Percentiles rank a stretch among this genome's conserved stretches.
Evolutionary conservation across 768 basidiomycete species (phyloP).

Genomic region (Tricholoma bakamatsutake): DNA sequence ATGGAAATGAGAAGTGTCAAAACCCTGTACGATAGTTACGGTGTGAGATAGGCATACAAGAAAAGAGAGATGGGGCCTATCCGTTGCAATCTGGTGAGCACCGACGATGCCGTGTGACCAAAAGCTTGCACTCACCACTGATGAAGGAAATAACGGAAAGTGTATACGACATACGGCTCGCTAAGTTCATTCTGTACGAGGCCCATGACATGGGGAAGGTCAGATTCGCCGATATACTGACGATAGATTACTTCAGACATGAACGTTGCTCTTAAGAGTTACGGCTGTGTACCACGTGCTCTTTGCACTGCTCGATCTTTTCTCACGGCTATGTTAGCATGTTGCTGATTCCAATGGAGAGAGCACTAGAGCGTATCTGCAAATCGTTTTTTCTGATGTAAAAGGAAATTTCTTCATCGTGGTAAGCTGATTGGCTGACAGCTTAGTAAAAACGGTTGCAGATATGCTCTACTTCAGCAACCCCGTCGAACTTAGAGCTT

Average conservation of each 20-base stretch:
- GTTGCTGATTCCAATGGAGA: too few relatives aligned
- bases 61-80: slow-evolving; percentile 89
- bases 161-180: slow-evolving; percentile 95
- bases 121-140: slow-evolving; percentile 67
- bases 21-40: not conserved
- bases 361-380: too few relatives aligned
- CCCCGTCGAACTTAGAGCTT: too few relatives aligned
- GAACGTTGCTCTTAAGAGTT: not conserved
- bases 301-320: not conserved
- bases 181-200: slow-evolving; percentile 89
- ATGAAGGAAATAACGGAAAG: slow-evolving; percentile 93
- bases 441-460: too few relatives aligned
- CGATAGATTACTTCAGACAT: slow-evolving; percentile 55
- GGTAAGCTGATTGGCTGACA: too few relatives aligned
- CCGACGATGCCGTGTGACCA: slow-evolving; percentile 26
- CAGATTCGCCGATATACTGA: slow-evolving; percentile 68
- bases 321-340: too few relatives aligned
- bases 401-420: too few relatives aligned
- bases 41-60: slow-evolving; percentile 39
- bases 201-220: slow-evolving; percentile 78
- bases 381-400: too few relatives aligned
- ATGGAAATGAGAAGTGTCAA: not conserved
- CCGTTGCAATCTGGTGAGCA: slow-evolving; percentile 12
- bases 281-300: not conserved
- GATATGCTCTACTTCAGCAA: too few relatives aligned